Evolutionary conservation across 2,329 filamentous ascomycete species (phyloP).

Genomic region (Corynespora cassiicola): DNA sequence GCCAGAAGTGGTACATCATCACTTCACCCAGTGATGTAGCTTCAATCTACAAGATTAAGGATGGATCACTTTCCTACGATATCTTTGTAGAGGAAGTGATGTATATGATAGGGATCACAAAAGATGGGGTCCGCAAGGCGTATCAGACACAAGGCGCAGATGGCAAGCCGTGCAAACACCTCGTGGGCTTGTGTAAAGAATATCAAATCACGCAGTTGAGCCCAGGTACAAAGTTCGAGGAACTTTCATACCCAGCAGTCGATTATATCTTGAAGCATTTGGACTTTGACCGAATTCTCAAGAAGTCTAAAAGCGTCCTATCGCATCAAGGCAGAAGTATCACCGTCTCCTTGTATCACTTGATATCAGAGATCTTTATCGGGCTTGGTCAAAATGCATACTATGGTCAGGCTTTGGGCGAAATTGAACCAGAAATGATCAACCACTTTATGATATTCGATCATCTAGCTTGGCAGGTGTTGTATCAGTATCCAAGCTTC

Average conservation of each 20-base stretch:
- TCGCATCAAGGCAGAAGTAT: not conserved
- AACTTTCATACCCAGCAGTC: no score
- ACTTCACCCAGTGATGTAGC: constrained; percentile 1
- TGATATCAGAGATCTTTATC: constrained; percentile 2
- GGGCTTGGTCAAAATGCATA: constrained; percentile 1
- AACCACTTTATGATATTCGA: constrained; percentile 1
- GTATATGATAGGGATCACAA: not conserved
- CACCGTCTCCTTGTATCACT: not conserved
- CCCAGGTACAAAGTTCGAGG: no score
- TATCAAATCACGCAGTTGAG: no score
- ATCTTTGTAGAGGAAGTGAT: constrained; percentile 3
- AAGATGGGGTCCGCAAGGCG: not conserved
- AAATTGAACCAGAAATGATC: constrained; percentile 1
- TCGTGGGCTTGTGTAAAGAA: no score
- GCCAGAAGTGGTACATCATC: constrained; percentile 3
- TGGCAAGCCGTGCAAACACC: no score
- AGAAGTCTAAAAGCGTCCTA: no score
- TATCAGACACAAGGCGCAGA: not conserved
- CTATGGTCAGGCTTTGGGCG: not conserved
- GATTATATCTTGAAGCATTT: no score
- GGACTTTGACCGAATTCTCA: no score
- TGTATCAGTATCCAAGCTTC: constrained; percentile 1
- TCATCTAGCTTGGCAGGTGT: constrained; percentile 2
- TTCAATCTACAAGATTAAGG: not conserved
- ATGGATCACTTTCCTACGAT: constrained; percentile 1